Base-by-base conservation (phyloP, 768 basidiomycete species). In the Chalciporus sphaerocephalus region DNA sequence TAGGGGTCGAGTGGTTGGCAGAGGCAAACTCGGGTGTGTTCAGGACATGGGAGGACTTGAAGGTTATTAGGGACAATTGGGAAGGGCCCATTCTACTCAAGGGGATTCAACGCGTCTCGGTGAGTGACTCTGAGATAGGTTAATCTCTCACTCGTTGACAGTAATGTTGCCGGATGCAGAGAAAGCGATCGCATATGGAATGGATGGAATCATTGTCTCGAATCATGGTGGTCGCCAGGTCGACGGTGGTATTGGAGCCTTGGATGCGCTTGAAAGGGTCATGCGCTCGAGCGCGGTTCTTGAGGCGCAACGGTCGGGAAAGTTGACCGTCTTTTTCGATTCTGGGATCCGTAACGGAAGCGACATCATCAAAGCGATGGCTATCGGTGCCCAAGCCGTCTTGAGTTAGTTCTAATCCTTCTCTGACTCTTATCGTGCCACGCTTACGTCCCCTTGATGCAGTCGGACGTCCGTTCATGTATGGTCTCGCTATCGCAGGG, bases 321-420 rank as follows among this genome's bases (percentile, higher is more conserved):
- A 78, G 43, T 63, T 91, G 37, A 83, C 86, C 1, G 66, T 93
- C 11, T 68, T 94, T 2, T 90, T 65, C 37, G 64, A 65, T 34
- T 91, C 82, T 40, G 90, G 92, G 6, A 83, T 93, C 47, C 79
- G 92, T 35, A 87, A 83, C 0, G 92, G 88, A 10, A 78, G 80
- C 35, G 92, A 95, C 51, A 78, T 92, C 37, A 73, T 91, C 64
- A 88, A 89, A 63, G 92, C 92, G 0, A 66, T 93, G 22, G 90
- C 90, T 1, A 72, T 94, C 0, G 91, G 92, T 33, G 92, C 92
- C 7, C 84, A 93, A 54, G 89, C 72, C 7, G 81, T 93, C 13
- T 62, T 92, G 16, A 71, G 81, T 89, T 53, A 54, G 86, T 74
- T 13, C n/a, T 25, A 6, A n/a, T 18, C 21, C 21, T 36, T 2